Percentiles rank a stretch among this genome's conserved stretches.
These are phyloP conservation scores for Primulina eburnea DNA, from an alignment of 257 asterid species.

Conservation along the genomic window DNA sequence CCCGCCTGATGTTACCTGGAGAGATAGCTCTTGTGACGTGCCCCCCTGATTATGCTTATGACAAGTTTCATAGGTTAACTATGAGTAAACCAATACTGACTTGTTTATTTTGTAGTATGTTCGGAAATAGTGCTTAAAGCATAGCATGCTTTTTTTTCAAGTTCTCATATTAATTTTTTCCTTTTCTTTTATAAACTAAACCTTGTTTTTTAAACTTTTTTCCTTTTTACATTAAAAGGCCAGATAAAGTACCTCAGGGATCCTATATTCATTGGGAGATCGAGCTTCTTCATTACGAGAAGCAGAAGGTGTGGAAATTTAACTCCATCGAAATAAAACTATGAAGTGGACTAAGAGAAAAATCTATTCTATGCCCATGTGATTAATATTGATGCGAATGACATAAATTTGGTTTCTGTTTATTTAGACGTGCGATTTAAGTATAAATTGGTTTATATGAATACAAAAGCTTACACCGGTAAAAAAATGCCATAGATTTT, in stretches of 20 bases:
- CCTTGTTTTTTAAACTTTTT: conserved; percentile 13
- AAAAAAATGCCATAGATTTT: background rate
- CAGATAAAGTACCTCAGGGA: conserved; percentile 79
- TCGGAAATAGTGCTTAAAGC: background rate
- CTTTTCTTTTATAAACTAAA: background rate
- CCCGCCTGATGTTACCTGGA: conserved; percentile 93
- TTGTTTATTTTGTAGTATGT: conserved; percentile 9
- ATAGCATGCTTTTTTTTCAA: background rate
- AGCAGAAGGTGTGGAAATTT: conserved; percentile 61
- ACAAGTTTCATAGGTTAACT: conserved; percentile 78
- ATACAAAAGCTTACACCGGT: background rate
- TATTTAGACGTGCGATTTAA: background rate
- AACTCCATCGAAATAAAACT: conserved; percentile 1
- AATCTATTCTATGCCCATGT: background rate
- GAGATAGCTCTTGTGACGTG: conserved; percentile 85
- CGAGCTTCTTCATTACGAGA: conserved; percentile 94
- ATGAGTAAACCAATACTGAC: background rate
- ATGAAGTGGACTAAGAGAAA: background rate
- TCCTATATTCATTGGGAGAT: conserved; percentile 88
- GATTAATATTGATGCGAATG: background rate
- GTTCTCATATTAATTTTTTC: conserved; percentile 7
- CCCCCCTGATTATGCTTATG: conserved; percentile 98
- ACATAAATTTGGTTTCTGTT: background rate
- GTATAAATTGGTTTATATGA: background rate
- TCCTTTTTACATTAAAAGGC: conserved; percentile 45